Evolutionary conservation across 2,329 filamentous ascomycete species (phyloP).

Genomic region (Cyphellophora europaea): DNA sequence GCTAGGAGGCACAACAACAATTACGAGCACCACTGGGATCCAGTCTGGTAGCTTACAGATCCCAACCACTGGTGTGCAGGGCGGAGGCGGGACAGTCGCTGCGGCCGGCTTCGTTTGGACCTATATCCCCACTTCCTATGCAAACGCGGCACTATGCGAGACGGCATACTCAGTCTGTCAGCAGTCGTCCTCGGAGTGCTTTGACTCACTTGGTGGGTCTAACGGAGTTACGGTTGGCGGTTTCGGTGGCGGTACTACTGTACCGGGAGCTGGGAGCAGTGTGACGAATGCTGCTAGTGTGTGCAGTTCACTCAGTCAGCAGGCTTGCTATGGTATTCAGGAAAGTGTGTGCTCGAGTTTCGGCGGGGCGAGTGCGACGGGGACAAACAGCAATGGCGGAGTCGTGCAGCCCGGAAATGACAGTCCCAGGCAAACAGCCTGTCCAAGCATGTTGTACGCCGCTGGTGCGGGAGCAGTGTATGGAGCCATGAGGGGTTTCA

Average conservation of each 20-base stretch:
- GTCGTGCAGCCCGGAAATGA: slow-evolving; percentile 16
- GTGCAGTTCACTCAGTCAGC: slow-evolving; percentile 35
- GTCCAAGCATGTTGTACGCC: slow-evolving; percentile 31
- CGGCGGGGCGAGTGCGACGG: background rate
- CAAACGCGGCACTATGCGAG: slow-evolving; percentile 41
- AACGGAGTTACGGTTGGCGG: slow-evolving; percentile 44
- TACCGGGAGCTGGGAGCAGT: slow-evolving; percentile 23
- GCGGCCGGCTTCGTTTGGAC: slow-evolving; percentile 44
- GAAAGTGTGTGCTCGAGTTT: background rate
- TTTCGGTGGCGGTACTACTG: slow-evolving; percentile 38
- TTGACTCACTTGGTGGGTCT: slow-evolving; percentile 36
- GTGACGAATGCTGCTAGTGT: slow-evolving; percentile 33
- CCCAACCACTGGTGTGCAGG: slow-evolving; percentile 29
- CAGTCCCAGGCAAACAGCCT: slow-evolving; percentile 17
- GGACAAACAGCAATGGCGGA: background rate
- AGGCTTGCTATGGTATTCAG: slow-evolving; percentile 38
- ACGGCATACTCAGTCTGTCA: slow-evolving; percentile 46
- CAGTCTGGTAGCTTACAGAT: slow-evolving; percentile 21
- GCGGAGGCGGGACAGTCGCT: slow-evolving; percentile 20
- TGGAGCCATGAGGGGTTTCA: slow-evolving; percentile 26
- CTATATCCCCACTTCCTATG: slow-evolving; percentile 44
- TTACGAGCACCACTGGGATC: slow-evolving; percentile 23
- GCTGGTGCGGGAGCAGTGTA: slow-evolving; percentile 31
- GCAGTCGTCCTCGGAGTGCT: slow-evolving; percentile 35
- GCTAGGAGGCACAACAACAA: slow-evolving; percentile 21